Percentiles rank a stretch among this genome's conserved stretches.
phyloP scores from a whole-genome alignment of 257 asterid species.

The Buddleja alternifolia region DNA sequence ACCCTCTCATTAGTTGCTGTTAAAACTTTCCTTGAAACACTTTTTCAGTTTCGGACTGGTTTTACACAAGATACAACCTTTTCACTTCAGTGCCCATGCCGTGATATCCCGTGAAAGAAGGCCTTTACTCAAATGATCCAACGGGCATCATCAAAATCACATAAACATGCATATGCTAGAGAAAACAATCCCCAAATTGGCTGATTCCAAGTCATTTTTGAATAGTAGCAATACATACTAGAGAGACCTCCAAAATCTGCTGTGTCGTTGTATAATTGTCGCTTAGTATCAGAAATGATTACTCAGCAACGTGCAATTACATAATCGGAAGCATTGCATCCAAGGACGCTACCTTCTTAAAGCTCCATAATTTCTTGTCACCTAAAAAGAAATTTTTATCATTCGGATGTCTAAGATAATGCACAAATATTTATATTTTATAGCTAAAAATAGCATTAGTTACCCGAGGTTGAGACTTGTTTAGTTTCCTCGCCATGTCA shows the following conservation, averaged over 20 bases:
- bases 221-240: neutral
- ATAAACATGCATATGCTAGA: neutral
- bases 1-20: too few relatives aligned
- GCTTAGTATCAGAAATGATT: too few relatives aligned
- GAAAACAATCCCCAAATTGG: neutral
- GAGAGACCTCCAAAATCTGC: neutral
- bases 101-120: neutral
- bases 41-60: too few relatives aligned
- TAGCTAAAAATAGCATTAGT: conserved; percentile 16
- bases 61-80: neutral
- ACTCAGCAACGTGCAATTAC: neutral
- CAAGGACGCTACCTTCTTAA: conserved; percentile 47
- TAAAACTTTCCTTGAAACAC: too few relatives aligned
- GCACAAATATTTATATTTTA: neutral
- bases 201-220: neutral
- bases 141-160: neutral
- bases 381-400: conserved; percentile 46
- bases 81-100: too few relatives aligned
- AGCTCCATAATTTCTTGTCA: conserved; percentile 84
- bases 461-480: conserved; percentile 82
- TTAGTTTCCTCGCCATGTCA: conserved; percentile 56
- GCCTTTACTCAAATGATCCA: neutral
- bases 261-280: too few relatives aligned
- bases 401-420: neutral
- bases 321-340: neutral